Evolutionary conservation across 2,329 filamentous ascomycete genomes (phyloP).

Genomic region (Trichoderma sp.): DNA sequence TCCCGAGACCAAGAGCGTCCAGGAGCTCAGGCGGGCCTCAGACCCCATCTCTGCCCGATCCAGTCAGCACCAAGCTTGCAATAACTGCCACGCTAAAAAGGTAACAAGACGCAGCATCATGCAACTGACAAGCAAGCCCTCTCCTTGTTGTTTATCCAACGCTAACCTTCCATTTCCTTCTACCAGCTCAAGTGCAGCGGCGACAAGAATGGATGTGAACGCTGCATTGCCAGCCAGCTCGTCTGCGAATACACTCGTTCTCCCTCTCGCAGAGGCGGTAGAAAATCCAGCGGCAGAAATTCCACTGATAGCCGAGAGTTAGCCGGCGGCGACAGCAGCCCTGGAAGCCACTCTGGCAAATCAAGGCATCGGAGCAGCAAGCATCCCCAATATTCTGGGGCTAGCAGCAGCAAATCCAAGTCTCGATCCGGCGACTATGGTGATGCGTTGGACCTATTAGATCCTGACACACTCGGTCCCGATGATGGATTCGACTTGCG

Average conservation of each 20-base stretch:
- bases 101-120: conserved; percentile 25
- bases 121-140: neutral
- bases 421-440: neutral
- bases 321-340: conserved; percentile 13
- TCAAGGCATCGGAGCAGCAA: conserved; percentile 11
- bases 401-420: conserved; percentile 3
- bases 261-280: conserved; percentile 33
- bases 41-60: conserved; percentile 40
- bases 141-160: neutral
- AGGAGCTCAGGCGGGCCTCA: conserved; percentile 37
- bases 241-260: conserved; percentile 38
- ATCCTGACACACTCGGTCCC: conserved; percentile 31
- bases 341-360: conserved; percentile 11
- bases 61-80: conserved; percentile 40
- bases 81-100: conserved; percentile 41
- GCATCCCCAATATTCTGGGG: neutral
- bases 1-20: conserved; percentile 38
- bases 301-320: conserved; percentile 20
- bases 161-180: neutral
- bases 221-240: conserved; percentile 33
- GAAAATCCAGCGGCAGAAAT: conserved; percentile 27
- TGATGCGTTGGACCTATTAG: conserved; percentile 27
- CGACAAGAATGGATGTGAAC: conserved; percentile 38
- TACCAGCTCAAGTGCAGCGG: conserved; percentile 39
- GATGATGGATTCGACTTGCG: conserved; percentile 34